A percentile compares a stretch with the other conserved stretches of the same genome.
These are phyloP conservation scores for Flagelloscypha sp. DNA, from an alignment of 768 basidiomycete species.

Conservation along the genomic window DNA sequence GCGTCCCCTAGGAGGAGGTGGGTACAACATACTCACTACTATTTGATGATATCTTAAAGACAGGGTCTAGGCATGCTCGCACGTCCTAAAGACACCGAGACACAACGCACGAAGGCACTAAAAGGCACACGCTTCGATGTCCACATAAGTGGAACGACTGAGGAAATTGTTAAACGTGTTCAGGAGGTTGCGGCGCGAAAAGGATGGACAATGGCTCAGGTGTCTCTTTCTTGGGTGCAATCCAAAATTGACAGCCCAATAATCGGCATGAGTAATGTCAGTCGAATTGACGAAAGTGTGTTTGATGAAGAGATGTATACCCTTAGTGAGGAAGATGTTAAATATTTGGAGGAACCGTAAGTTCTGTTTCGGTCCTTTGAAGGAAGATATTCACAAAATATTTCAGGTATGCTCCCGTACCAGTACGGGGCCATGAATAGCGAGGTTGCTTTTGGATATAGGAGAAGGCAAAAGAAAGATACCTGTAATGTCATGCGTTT, in stretches of 20 bases:
- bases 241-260: constrained; percentile 23
- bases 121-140: constrained; percentile 17
- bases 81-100: constrained; percentile 15
- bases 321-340: constrained; percentile 36
- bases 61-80: constrained; percentile 21
- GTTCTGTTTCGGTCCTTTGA: too few species aligned
- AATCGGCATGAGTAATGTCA: constrained; percentile 24
- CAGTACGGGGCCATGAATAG: too few species aligned
- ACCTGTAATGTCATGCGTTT: too few species aligned
- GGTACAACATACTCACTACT: constrained; percentile 17
- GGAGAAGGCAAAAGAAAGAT: too few species aligned
- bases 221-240: constrained; percentile 27
- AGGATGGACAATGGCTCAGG: constrained; percentile 28
- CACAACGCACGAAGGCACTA: constrained; percentile 10
- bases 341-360: constrained; percentile 36
- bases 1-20: constrained; percentile 25
- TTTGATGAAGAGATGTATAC: too few species aligned
- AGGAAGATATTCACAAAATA: too few species aligned
- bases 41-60: constrained; percentile 8
- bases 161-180: constrained; percentile 19
- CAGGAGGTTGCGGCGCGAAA: constrained; percentile 30
- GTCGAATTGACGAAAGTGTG: constrained; percentile 27
- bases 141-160: constrained; percentile 8
- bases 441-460: too few species aligned
- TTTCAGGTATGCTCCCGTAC: too few species aligned